Base-by-base conservation (phyloP, 768 basidiomycete species). In the Lentinula aciculospora region DNA sequence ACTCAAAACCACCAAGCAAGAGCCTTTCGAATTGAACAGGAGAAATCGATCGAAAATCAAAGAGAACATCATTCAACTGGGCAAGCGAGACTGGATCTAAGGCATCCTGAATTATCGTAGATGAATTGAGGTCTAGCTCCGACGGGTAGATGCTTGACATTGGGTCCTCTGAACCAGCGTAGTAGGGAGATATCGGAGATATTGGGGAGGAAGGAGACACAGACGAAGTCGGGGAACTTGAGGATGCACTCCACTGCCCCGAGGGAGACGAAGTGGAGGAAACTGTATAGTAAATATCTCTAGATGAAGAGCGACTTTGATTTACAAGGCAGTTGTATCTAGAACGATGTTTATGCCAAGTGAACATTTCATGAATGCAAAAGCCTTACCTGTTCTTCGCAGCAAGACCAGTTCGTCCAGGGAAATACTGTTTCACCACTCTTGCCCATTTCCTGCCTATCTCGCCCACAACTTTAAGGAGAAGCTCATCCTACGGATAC, bases 381-480 rank as follows among this genome's bases (percentile, higher is more conserved):
- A 9, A 21, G 21, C 31, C 60, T 54, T 60, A 68, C 67, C 68
- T 60, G 62, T 69, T 69, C 61, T 69, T 69, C 10, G 68, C 68
- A n/a, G 67, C 62, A 40, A 69, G 67, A 4, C 67, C 68, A 7
- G 68, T 69, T 19, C 67, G 59, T 36, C 68, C 68, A n/a, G 67
- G 68, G 54, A 69, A 66, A 44, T 67, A 64, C 1, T 58, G 59
- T 47, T 66, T 66, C 23, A 65, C 68, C 29, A 69, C 67, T 53
- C 64, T 66, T 1, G 68, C 60, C 68, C 68, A 69, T 3, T 62
- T 60, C 36, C 59, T 63, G 12, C 68, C 68, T 23, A 64, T 63
- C 21, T 58, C 54, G 15, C 63, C 56, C 21, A 69, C 68, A 15
- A 67, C 67, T 36, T 62, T 39, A 21, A 67, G 56, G 25, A 69